These are phyloP conservation scores for Aspergillus diversus DNA, from an alignment of 495 filamentous ascomycete genomes.

Conservation along the genomic window DNA sequence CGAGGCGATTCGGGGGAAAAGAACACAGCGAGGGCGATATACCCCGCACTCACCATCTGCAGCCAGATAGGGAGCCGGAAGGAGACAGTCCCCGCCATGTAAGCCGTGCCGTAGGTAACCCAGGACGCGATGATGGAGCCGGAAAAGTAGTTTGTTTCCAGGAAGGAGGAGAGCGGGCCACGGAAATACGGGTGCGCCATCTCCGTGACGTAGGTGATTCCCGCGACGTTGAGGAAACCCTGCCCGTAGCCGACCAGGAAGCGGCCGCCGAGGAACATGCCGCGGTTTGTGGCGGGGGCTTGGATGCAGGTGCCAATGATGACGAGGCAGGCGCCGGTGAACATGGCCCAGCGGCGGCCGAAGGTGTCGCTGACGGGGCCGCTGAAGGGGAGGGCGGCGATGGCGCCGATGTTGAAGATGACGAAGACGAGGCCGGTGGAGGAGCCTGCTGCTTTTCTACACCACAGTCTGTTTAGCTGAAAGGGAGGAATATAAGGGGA, in stretches of 20 bases:
- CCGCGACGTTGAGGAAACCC: not conserved
- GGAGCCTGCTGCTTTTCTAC: constrained; percentile 3
- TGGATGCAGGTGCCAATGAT: constrained; percentile 2
- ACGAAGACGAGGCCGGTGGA: constrained; percentile 54
- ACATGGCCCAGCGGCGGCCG: not conserved
- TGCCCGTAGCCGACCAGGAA: not conserved
- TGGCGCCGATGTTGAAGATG: constrained; percentile 57
- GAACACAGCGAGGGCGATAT: not conserved
- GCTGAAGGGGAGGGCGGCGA: constrained; percentile 44
- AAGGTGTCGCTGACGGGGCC: constrained; percentile 3
- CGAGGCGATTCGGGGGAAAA: constrained; percentile 7
- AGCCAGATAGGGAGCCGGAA: not conserved
- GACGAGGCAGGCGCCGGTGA: not conserved
- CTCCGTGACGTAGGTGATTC: not conserved
- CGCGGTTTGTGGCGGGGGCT: not conserved
- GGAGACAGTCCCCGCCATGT: not conserved
- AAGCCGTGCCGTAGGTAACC: not conserved
- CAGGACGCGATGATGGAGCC: not conserved
- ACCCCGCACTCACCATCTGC: too few relatives aligned
- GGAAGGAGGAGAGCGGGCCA: not conserved
- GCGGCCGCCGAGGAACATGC: not conserved
- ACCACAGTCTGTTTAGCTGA: too few relatives aligned
- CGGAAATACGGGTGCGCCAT: not conserved
- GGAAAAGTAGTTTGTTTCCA: not conserved
- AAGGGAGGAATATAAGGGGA: too few relatives aligned